Evolutionary conservation across 2,329 filamentous ascomycete species (phyloP).

Genomic region (Colletotrichum trifolii): DNA sequence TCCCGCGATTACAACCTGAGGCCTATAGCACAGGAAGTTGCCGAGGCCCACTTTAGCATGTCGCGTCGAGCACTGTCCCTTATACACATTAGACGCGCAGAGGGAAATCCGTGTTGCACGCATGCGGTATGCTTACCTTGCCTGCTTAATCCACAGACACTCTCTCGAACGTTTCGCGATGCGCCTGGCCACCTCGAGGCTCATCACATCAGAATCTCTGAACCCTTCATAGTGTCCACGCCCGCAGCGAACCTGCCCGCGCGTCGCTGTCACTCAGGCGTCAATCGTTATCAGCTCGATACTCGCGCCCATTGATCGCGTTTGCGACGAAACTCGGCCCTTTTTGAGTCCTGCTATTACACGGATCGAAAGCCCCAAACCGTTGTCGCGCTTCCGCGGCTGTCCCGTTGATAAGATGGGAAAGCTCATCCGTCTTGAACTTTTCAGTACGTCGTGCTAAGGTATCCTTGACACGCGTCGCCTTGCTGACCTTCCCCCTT

Average conservation of each 20-base stretch:
- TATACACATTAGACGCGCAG: conserved; percentile 25
- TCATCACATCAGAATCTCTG: neutral
- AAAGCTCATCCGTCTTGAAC: conserved; percentile 92
- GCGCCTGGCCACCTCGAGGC: conserved; percentile 23
- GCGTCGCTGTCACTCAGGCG: neutral
- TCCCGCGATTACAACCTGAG: no score
- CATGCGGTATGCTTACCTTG: no score
- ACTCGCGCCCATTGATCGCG: conserved; percentile 6
- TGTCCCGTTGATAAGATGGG: conserved; percentile 74
- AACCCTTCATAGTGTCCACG: neutral
- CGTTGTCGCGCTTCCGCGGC: conserved; percentile 25
- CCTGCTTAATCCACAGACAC: no score
- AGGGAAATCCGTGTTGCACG: conserved; percentile 15
- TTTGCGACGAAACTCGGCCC: conserved; percentile 12
- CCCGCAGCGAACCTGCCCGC: neutral
- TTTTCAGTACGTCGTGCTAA: conserved; percentile 77
- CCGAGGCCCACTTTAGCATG: no score
- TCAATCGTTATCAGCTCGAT: neutral
- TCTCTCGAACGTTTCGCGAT: conserved; percentile 2
- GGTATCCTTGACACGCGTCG: conserved; percentile 6
- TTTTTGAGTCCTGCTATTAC: conserved; percentile 4
- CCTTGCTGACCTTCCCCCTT: conserved; percentile 12
- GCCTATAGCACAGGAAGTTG: no score
- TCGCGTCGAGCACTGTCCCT: no score
- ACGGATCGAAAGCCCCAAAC: neutral